A percentile compares a stretch with the other conserved stretches of the same genome.
Conservation (phyloP, 495 filamentous ascomycete species). For the Penicillium chermesinum region DNA sequence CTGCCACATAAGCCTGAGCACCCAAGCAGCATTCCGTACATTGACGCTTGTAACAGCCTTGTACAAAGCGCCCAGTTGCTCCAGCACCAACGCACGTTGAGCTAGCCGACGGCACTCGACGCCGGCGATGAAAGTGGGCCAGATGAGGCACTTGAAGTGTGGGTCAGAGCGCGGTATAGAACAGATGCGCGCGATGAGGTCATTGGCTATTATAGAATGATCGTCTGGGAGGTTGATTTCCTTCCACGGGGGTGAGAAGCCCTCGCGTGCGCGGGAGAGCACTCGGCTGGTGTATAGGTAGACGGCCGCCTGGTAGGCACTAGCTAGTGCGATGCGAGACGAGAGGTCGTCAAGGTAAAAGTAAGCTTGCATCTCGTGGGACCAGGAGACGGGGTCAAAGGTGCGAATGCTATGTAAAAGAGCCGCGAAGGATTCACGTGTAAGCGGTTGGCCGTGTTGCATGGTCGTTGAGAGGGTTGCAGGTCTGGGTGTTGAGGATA, state of each 20-base stretch:
- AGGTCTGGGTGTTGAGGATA: slow-evolving; percentile 23
- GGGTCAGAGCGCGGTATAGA: slow-evolving; percentile 34
- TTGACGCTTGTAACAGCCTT: slow-evolving; percentile 41
- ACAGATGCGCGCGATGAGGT: slow-evolving; percentile 35
- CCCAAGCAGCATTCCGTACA: slow-evolving; percentile 44
- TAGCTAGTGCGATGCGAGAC: slow-evolving; percentile 38
- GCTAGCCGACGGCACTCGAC: slow-evolving; percentile 36
- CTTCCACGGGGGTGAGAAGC: slow-evolving; percentile 24
- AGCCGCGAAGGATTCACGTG: slow-evolving; percentile 29
- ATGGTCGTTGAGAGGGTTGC: slow-evolving; percentile 24
- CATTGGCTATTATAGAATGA: slow-evolving; percentile 29
- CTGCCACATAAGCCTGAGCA: slow-evolving; percentile 44
- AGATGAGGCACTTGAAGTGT: slow-evolving; percentile 47
- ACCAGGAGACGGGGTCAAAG: slow-evolving; percentile 41
- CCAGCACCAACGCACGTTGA: slow-evolving; percentile 33
- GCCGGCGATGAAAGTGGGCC: slow-evolving; percentile 46
- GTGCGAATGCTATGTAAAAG: slow-evolving; percentile 41
- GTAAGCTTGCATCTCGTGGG: slow-evolving; percentile 39
- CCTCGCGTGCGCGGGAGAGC: slow-evolving; percentile 30
- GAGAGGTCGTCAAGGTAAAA: slow-evolving; percentile 34
- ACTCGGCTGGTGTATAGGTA: slow-evolving; percentile 45
- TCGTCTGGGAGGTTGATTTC: slow-evolving; percentile 29
- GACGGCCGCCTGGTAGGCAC: slow-evolving; percentile 39
- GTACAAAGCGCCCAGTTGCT: slow-evolving; percentile 34
- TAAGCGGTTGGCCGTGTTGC: slow-evolving; percentile 23